phyloP scores from a whole-genome alignment of 768 basidiomycete genomes.

The Psilocybe subaeruginosa region DNA sequence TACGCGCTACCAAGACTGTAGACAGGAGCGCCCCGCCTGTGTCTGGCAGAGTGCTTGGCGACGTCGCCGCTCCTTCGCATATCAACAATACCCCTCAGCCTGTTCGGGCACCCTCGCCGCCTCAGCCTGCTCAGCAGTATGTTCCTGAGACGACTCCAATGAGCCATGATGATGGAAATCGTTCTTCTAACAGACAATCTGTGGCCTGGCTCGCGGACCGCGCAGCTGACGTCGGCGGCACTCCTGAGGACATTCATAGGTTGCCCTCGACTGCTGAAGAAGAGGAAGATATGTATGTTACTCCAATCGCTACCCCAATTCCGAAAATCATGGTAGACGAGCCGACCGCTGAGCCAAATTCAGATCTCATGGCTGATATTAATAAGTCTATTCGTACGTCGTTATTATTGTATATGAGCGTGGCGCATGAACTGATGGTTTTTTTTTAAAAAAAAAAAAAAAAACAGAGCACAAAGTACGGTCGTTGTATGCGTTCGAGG shows the following conservation, averaged over 20 bases:
- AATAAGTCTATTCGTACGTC: slow-evolving; percentile 63
- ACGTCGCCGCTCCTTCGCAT: slow-evolving; percentile 69
- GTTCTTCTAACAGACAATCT: slow-evolving; percentile 64
- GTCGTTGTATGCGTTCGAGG: slow-evolving; percentile 84
- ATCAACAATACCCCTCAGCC: slow-evolving; percentile 55
- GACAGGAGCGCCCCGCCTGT: slow-evolving; percentile 77
- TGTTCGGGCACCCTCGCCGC: slow-evolving; percentile 21
- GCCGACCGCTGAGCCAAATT: slow-evolving; percentile 35
- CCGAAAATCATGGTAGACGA: slow-evolving; percentile 66
- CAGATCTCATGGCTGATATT: slow-evolving; percentile 71
- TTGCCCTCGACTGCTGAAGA: slow-evolving; percentile 61
- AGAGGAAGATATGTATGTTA: slow-evolving; percentile 28
- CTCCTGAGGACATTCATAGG: slow-evolving; percentile 32
- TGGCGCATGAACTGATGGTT: not conserved
- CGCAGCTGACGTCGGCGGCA: slow-evolving; percentile 66
- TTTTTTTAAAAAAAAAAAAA: not conserved
- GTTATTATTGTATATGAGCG: not conserved
- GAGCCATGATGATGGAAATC: slow-evolving; percentile 23
- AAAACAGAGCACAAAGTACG: slow-evolving; percentile 70
- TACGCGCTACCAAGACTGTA: slow-evolving; percentile 79
- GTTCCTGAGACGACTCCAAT: slow-evolving; percentile 34
- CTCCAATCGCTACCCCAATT: slow-evolving; percentile 33
- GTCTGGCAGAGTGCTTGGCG: slow-evolving; percentile 81
- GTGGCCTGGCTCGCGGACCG: slow-evolving; percentile 93
- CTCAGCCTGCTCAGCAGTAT: slow-evolving; percentile 1